A percentile compares a stretch with the other conserved stretches of the same genome.
phyloP scores from a whole-genome alignment of 257 asterid genomes.

The Solanum lycopersicoides region DNA sequence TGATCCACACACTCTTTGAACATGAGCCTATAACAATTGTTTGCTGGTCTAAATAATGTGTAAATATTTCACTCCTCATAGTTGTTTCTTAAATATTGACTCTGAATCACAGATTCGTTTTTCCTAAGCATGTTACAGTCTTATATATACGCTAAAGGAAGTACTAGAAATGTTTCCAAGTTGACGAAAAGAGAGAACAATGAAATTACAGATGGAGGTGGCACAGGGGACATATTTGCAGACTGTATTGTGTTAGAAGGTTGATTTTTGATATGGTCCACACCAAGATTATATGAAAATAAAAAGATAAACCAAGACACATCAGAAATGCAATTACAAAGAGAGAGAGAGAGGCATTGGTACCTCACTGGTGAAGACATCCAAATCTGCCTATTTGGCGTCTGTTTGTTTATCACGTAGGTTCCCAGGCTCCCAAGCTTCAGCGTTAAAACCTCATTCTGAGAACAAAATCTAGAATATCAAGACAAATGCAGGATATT shows the following conservation, averaged over 20 bases:
- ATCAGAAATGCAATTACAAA: not conserved
- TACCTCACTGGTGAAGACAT: constrained; percentile 98
- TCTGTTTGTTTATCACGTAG: constrained; percentile 88
- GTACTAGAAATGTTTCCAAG: not conserved
- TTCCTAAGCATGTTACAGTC: not conserved
- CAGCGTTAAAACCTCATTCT: constrained; percentile 90
- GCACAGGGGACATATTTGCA: not conserved
- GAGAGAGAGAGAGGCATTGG: not conserved
- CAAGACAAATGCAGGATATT: not conserved
- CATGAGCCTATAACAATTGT: not conserved
- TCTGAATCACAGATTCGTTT: not conserved
- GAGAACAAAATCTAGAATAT: constrained; percentile 5
- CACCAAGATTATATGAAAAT: not conserved
- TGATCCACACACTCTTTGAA: not conserved
- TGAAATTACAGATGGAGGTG: not conserved
- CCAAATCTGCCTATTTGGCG: constrained; percentile 94
- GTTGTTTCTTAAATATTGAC: not conserved
- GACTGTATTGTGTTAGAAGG: not conserved
- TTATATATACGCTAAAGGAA: not conserved
- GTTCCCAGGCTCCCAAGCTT: constrained; percentile 86
- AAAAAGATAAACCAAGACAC: not conserved
- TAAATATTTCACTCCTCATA: not conserved
- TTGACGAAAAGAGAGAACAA: not conserved
- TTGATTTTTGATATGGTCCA: not conserved
- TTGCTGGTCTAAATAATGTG: not conserved